Evolutionary conservation across 441 rosid species (phyloP).

Genomic region (Lepidium campestre): DNA sequence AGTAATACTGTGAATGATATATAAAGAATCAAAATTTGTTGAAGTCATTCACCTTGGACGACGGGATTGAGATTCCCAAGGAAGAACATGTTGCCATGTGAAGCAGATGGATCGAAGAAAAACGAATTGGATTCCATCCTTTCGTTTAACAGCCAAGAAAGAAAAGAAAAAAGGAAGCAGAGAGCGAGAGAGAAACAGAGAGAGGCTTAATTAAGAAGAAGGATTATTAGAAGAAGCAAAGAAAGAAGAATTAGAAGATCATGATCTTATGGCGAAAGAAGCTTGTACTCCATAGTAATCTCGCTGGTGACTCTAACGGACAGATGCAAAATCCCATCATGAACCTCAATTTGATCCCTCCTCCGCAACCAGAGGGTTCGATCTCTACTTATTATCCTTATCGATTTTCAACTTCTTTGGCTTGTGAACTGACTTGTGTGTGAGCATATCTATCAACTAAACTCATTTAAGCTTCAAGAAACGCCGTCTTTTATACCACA

Average conservation of each 20-base stretch:
- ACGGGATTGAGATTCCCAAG: constrained; percentile 46
- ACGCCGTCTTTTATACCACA: constrained; percentile 14
- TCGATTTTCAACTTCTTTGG: neutral
- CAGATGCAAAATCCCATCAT: constrained; percentile 88
- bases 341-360: constrained; percentile 1
- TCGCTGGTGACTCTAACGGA: constrained; percentile 79
- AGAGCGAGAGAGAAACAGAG: neutral
- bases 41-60: constrained; percentile 32
- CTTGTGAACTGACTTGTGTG: neutral
- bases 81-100: constrained; percentile 59
- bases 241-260: constrained; percentile 43
- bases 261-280: constrained; percentile 97
- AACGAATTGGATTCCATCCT: constrained; percentile 66
- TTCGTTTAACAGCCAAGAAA: neutral
- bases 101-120: constrained; percentile 54
- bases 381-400: neutral
- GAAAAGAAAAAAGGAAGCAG: neutral
- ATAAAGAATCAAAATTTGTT: no score
- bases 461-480: constrained; percentile 1
- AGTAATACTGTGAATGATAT: no score
- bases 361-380: constrained; percentile 18
- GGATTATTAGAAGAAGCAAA: neutral
- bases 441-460: constrained; percentile 12
- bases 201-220: neutral
- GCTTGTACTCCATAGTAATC: constrained; percentile 93